Conservation (phyloP, 192 early-diverging fungal species). For the Entomortierella beljakovae region DNA sequence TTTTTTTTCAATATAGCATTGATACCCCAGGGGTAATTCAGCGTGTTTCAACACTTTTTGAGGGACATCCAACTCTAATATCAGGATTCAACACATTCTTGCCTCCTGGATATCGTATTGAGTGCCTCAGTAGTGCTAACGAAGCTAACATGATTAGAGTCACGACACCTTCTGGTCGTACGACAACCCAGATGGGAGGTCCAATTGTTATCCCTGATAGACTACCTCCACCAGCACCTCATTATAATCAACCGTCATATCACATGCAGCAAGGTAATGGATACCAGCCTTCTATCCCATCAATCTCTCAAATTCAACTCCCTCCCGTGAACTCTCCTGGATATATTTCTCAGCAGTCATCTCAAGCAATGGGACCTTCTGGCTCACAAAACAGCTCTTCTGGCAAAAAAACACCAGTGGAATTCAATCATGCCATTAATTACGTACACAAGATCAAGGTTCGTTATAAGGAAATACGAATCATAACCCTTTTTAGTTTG, state of each 20-base stretch:
- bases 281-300: conserved; percentile 54
- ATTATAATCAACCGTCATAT: conserved; percentile 49
- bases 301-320: conserved; percentile 37
- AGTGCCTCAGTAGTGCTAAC: conserved; percentile 83
- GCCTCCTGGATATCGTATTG: conserved; percentile 97
- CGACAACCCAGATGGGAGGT: conserved; percentile 64
- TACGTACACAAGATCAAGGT: conserved; percentile 99
- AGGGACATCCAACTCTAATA: conserved; percentile 89
- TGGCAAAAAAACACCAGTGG: conserved; percentile 79
- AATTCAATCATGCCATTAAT: conserved; percentile 99
- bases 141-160: conserved; percentile 85
- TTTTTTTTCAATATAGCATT: conserved; percentile 59
- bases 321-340: conserved; percentile 38
- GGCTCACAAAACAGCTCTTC: conserved; percentile 49
- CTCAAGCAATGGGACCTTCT: conserved; percentile 25
- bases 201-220: conserved; percentile 49
- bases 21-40: conserved; percentile 98
- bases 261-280: conserved; percentile 48
- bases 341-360: conserved; percentile 32
- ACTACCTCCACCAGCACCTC: conserved; percentile 31
- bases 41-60: conserved; percentile 95
- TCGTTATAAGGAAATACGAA: background rate
- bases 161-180: conserved; percentile 84
- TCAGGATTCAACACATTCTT: conserved; percentile 99
- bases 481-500: background rate